Base-by-base conservation (phyloP, 495 filamentous ascomycete genomes). In the Parathielavia hyrcaniae region DNA sequence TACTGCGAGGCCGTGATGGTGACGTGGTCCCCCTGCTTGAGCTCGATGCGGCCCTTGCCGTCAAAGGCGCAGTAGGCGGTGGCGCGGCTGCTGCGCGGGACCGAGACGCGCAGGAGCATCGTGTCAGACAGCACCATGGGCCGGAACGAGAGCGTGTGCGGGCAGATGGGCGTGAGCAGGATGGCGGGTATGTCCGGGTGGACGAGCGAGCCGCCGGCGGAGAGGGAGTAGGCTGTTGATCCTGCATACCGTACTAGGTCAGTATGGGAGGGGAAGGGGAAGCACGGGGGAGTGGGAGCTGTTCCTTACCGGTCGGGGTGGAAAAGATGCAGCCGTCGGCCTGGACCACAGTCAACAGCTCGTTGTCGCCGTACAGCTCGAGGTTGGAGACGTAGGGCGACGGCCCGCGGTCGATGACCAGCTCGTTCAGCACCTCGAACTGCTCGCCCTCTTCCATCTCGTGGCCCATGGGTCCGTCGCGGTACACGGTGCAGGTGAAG, bases 41-140 rank as follows among this genome's bases (percentile, higher is more conserved):
- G 82, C 71, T 98, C 95, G 13, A 97, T 81, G 49, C 95, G 87
- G 53, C 90, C 90, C 69, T 96, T 96, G 69, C 93, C 93, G 69
- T 98, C 93, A 64, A 98, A 98, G 39, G 88, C 88, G 66, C 90
- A 95, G 78, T 95, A 97, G 0, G 91, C 91, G 0, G 89, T 95
- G 6, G 89, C 91, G 17, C 93, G 89, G 36, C 88, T 91, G 62
- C 85, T 79, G 46, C 81, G 79, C 0, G 93, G 93, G 22, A 98
- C 85, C 22, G 86, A 87, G 56, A 97, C 86, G 50, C 90, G 89
- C 45, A 98, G 81, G 23, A 91, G 83, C 72, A 96, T 85, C 38
- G 86, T 92, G 71, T 98, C 93, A 36, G 88, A 92, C n/a, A 98
- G 84, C n/a, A 98, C 87, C 89, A 98, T 96, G 34, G 93, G 93